Conservation (phyloP, 495 filamentous ascomycete genomes). For the Neurospora africana region DNA sequence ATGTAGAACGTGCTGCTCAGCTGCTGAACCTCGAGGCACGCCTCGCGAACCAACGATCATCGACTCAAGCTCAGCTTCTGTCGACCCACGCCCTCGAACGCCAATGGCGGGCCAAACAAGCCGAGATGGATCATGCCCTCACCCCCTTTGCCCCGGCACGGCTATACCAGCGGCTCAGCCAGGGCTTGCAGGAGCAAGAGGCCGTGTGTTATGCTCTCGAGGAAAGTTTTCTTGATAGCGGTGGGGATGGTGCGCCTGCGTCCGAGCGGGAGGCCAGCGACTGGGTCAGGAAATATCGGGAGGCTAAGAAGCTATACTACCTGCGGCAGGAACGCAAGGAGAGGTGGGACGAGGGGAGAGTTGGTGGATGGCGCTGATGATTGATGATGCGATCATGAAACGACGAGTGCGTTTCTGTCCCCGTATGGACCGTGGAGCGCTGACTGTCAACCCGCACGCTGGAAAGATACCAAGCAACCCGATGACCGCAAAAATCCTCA, state of each 20-base stretch:
- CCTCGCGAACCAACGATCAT: conserved; percentile 50
- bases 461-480: neutral
- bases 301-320: conserved; percentile 63
- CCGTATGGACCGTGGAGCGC: neutral
- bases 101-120: conserved; percentile 81
- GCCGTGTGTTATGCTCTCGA: conserved; percentile 70
- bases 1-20: conserved; percentile 55
- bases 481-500: neutral
- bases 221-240: conserved; percentile 71
- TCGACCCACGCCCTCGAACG: conserved; percentile 76
- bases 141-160: conserved; percentile 74
- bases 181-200: conserved; percentile 72
- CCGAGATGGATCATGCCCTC: conserved; percentile 75
- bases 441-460: neutral
- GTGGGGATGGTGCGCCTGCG: conserved; percentile 28
- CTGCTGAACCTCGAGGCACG: conserved; percentile 47
- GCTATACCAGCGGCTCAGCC: conserved; percentile 69
- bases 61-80: conserved; percentile 70
- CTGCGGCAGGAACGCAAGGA: conserved; percentile 71
- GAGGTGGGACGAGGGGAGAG: conserved; percentile 88
- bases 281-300: conserved; percentile 71
- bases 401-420: neutral
- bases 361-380: conserved; percentile 78
- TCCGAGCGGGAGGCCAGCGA: conserved; percentile 71
- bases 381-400: neutral